Base-by-base conservation (phyloP, 805 yeast species). In the Candida boidinii region DNA sequence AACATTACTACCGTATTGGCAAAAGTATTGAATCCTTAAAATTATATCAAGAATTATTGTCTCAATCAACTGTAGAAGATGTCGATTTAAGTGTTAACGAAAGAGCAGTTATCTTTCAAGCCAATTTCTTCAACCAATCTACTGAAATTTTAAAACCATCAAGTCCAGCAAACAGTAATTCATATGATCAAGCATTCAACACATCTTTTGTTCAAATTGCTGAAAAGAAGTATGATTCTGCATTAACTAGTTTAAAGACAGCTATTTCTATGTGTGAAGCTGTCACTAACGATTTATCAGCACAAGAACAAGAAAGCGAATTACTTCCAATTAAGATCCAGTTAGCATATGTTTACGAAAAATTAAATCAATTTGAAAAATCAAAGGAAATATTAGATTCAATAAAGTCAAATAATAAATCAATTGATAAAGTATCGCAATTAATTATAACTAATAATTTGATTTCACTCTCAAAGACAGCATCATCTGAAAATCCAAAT, bases 141-240 rank as follows among this genome's bases (percentile, higher is more conserved):
- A 7, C 29, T 50, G 30, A 48, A 49, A 23, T 33, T 26, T 11
- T 28, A 29, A 14, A 33, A 36, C 17, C 56, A 13, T 29, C 23
- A 10, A 28, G 23, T 5, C 29, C 18, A 15, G 17, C 26, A 2
- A 32, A 33, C 26, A 22, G 23, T 5, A 30, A 47, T 13, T 59
- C 72, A 7, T 78, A 79, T 46, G 90, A 81, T 46, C 64, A 64
- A 33, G 48, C 64, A 4, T 80, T 77, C 60, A 81, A 81, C 55
- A 59, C 63, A 7, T 76, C 85, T 0, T 57, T 76, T 37, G 64
- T 72, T 24, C 54, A 57, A 31, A 49, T 77, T 30, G 60, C 66
- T 8, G 58, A 58, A 25, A 62, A 63, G 8, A 54, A 72, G 25
- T 55, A 53, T 26, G 40, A 39, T 0, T 39, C 46, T 12, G 68